Conservation (phyloP, 768 basidiomycete genomes). For the Rhizopogon vinicolor region DNA sequence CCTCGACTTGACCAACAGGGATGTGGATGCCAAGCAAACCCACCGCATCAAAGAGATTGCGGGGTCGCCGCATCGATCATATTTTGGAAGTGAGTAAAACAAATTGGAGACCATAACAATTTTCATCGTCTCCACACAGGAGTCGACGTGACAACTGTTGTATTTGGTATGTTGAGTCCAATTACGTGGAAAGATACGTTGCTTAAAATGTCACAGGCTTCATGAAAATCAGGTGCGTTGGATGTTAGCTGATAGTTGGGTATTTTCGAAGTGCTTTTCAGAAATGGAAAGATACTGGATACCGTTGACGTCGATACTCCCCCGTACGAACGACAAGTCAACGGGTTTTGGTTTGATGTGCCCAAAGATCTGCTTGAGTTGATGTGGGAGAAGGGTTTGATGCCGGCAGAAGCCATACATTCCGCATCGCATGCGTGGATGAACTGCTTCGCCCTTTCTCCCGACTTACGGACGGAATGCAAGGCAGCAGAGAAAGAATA, state of each 20-base stretch:
- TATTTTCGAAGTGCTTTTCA: constrained; percentile 19
- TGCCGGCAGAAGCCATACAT: constrained; percentile 79
- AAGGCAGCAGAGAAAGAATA: constrained; percentile 76
- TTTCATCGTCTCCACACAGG: constrained; percentile 30
- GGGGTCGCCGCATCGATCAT: constrained; percentile 48
- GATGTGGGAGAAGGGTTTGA: constrained; percentile 51
- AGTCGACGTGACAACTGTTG: constrained; percentile 58
- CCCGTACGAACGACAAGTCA: constrained; percentile 68
- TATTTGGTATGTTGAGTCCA: constrained; percentile 56
- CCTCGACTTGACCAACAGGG: constrained; percentile 34
- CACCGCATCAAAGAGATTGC: constrained; percentile 67
- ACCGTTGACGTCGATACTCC: constrained; percentile 74
- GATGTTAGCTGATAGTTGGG: not conserved
- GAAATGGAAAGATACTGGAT: constrained; percentile 65
- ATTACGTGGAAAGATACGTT: not conserved
- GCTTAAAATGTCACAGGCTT: constrained; percentile 47
- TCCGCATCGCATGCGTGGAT: constrained; percentile 81
- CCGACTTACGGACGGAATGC: constrained; percentile 79
- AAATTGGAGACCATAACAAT: not conserved
- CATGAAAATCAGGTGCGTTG: constrained; percentile 65
- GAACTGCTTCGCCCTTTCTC: constrained; percentile 66
- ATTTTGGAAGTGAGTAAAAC: constrained; percentile 63
- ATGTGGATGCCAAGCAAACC: constrained; percentile 75
- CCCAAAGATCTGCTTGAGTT: constrained; percentile 47
- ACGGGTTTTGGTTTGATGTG: constrained; percentile 79